phyloP scores from a whole-genome alignment of 805 yeast genomes.

The Ogataea saltuana region DNA sequence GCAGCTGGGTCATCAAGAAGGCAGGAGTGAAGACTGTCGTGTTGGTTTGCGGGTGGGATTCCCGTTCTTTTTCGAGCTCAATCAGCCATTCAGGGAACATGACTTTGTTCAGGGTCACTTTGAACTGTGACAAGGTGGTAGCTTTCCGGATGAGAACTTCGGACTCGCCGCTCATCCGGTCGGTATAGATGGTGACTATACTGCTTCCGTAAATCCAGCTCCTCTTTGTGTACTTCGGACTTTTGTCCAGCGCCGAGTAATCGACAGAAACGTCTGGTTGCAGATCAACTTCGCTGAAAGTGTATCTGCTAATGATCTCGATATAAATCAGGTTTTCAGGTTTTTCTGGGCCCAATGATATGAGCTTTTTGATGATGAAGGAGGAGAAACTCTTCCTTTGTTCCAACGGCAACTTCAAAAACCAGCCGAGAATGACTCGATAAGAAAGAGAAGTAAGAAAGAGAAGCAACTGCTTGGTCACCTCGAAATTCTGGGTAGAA shows the following conservation, averaged over 20 bases:
- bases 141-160: constrained; percentile 60
- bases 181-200: constrained; percentile 57
- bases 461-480: constrained; percentile 54
- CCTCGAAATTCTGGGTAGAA: constrained; percentile 47
- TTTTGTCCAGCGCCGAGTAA: constrained; percentile 14
- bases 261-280: constrained; percentile 36
- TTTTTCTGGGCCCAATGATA: constrained; percentile 32
- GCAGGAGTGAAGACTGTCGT: constrained; percentile 29
- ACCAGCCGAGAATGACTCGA: constrained; percentile 70
- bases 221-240: constrained; percentile 27
- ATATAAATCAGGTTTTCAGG: constrained; percentile 59
- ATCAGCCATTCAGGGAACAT: constrained; percentile 34
- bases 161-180: constrained; percentile 52
- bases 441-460: constrained; percentile 67
- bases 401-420: constrained; percentile 57
- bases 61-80: constrained; percentile 13
- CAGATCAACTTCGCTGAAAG: constrained; percentile 63
- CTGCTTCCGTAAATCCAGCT: constrained; percentile 66
- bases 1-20: constrained; percentile 22
- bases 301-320: constrained; percentile 68
- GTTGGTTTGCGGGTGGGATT: neutral
- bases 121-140: constrained; percentile 57
- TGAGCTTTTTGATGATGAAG: constrained; percentile 59
- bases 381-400: constrained; percentile 62
- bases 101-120: constrained; percentile 43